Conservation (phyloP, 208 protist genomes). For the Trypanosoma brucei region DNA sequence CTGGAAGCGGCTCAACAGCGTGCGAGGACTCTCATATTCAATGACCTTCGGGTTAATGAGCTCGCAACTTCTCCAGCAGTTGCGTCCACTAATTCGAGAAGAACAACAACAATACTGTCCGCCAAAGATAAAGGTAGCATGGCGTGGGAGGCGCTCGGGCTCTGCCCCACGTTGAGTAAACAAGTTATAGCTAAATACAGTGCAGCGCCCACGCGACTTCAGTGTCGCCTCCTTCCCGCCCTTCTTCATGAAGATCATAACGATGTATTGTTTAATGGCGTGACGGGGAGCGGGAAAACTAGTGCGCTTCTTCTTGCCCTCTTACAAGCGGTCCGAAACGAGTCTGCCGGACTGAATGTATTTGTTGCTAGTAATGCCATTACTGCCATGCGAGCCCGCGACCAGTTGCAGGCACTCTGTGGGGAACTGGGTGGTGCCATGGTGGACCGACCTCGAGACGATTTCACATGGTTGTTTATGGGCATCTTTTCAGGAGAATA, state of each 20-base stretch:
- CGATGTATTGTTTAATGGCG: conserved; percentile 78
- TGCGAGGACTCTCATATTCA: conserved; percentile 28
- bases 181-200: conserved; percentile 43
- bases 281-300: conserved; percentile 78
- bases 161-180: conserved; percentile 43
- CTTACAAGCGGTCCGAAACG: conserved; percentile 62
- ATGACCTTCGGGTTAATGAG: conserved; percentile 40
- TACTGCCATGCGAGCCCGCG: conserved; percentile 58
- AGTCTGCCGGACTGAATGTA: conserved; percentile 67
- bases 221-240: conserved; percentile 62
- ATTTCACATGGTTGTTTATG: conserved; percentile 70
- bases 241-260: conserved; percentile 82
- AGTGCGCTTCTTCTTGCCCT: conserved; percentile 67
- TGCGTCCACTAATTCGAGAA: conserved; percentile 1
- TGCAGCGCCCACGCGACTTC: conserved; percentile 49
- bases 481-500: conserved; percentile 51
- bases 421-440: conserved; percentile 35
- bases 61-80: conserved; percentile 5
- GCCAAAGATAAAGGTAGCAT: conserved; percentile 36
- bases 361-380: conserved; percentile 64
- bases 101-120: conserved; percentile 10
- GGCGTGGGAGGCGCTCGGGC: conserved; percentile 45
- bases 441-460: conserved; percentile 52
- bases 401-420: conserved; percentile 48
- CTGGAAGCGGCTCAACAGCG: conserved; percentile 52